Evolutionary conservation across 306 rosid genomes (phyloP).

Genomic region (Trichosanthes truncata): DNA sequence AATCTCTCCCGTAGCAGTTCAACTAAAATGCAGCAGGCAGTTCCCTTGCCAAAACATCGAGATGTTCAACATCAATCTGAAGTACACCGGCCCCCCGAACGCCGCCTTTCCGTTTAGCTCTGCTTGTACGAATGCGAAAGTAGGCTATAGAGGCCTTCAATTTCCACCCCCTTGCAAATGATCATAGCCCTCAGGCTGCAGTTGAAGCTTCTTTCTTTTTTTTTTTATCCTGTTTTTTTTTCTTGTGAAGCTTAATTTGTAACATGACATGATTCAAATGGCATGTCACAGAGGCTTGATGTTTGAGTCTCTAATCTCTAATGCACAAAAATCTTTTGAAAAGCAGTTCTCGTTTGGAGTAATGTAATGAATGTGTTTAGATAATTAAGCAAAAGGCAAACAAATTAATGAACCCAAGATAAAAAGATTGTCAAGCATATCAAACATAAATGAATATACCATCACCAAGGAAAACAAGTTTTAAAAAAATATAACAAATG

Average conservation of each 20-base stretch:
- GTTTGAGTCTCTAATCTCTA: background rate
- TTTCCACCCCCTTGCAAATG: constrained; percentile 15
- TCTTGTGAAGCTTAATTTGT: background rate
- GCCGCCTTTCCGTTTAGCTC: background rate
- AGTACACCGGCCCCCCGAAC: background rate
- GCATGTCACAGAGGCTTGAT: background rate
- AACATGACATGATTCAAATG: background rate
- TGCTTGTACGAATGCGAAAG: constrained; percentile 7
- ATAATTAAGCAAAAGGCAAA: background rate
- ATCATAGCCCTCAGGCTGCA: background rate
- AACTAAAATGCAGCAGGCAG: constrained; percentile 1
- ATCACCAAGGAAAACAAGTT: too few species aligned
- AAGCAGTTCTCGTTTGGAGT: background rate
- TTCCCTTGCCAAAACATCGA: constrained; percentile 11
- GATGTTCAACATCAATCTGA: background rate
- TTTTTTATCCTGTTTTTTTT: background rate
- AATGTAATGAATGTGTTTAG: background rate
- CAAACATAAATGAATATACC: too few species aligned
- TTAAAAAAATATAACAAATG: too few species aligned
- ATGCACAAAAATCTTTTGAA: background rate
- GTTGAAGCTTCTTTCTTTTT: too few species aligned
- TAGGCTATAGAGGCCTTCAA: constrained; percentile 12
- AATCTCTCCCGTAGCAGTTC: background rate
- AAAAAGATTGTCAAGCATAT: background rate
- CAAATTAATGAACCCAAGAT: background rate